Percentiles rank a stretch among this genome's conserved stretches.
phyloP scores from a whole-genome alignment of 73 alveolate species.

The Paramecium primaurelia region DNA sequence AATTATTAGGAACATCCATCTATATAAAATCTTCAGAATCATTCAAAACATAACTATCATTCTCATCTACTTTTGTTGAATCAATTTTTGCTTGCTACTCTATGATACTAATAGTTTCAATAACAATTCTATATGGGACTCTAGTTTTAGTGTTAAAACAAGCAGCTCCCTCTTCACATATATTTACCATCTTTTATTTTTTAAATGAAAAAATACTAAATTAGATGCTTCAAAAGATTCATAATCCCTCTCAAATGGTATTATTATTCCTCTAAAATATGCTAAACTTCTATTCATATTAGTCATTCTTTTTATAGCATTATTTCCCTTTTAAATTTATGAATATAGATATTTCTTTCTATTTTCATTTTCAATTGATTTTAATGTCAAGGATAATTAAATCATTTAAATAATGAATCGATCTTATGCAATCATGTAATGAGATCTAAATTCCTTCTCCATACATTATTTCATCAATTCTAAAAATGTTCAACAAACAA shows the following conservation, averaged over 20 bases:
- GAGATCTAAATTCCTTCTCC: neutral
- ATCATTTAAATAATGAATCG: neutral
- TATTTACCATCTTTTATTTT: conserved; percentile 64
- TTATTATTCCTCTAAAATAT: neutral
- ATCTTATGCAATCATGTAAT: neutral
- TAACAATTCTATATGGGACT: conserved; percentile 82
- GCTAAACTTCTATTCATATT: neutral
- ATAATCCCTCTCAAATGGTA: neutral
- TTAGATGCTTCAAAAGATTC: neutral
- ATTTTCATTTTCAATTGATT: neutral
- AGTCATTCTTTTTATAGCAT: neutral
- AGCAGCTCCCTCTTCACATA: conserved; percentile 71
- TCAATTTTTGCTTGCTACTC: neutral
- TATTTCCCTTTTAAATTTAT: conserved; percentile 3
- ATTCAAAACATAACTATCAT: neutral
- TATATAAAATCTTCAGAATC: neutral
- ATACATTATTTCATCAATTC: neutral
- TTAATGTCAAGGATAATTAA: conserved; percentile 1
- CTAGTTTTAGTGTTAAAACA: conserved; percentile 90
- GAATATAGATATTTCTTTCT: neutral
- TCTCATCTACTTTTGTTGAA: neutral
- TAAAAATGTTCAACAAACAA: neutral
- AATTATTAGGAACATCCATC: neutral
- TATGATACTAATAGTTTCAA: conserved; percentile 43
- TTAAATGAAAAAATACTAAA: neutral